phyloP scores from a whole-genome alignment of 768 basidiomycete species.

The Boletus insuetus region DNA sequence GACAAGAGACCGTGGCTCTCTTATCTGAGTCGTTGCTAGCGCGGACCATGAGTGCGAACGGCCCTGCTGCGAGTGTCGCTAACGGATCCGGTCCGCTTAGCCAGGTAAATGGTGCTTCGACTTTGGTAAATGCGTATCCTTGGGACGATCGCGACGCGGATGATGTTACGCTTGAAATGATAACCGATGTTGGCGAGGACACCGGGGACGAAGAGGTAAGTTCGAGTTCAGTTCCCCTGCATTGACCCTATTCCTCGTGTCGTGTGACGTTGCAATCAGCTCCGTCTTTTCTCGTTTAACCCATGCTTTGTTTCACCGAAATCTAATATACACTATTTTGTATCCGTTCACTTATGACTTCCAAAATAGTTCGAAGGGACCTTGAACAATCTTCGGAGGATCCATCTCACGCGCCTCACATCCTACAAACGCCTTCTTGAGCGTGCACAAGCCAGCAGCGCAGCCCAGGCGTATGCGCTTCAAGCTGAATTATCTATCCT shows the following conservation, averaged over 20 bases:
- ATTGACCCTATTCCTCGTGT: not conserved
- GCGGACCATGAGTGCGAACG: slow-evolving; percentile 10
- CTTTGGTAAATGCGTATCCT: slow-evolving; percentile 18
- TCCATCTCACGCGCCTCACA: slow-evolving; percentile 56
- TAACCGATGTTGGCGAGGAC: slow-evolving; percentile 56
- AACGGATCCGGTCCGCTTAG: slow-evolving; percentile 20
- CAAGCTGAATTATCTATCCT: slow-evolving; percentile 77
- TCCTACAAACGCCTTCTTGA: slow-evolving; percentile 80
- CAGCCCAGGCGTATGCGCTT: slow-evolving; percentile 80
- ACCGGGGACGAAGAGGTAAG: slow-evolving; percentile 71
- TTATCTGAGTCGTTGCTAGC: slow-evolving; percentile 18
- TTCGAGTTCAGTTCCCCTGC: not conserved
- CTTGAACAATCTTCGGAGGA: slow-evolving; percentile 37
- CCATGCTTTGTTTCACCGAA: not conserved
- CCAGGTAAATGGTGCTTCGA: slow-evolving; percentile 23
- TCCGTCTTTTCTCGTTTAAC: not conserved
- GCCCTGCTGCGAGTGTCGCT: slow-evolving; percentile 15
- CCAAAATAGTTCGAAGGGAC: slow-evolving; percentile 42
- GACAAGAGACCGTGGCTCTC: slow-evolving; percentile 13
- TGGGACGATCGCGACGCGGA: slow-evolving; percentile 46
- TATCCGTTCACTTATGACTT: slow-evolving; percentile 3
- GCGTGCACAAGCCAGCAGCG: slow-evolving; percentile 72
- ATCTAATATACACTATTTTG: not conserved
- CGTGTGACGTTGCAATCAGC: not conserved
- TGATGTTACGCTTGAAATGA: slow-evolving; percentile 69